These are phyloP conservation scores for Sarocladium strictum DNA, from an alignment of 2,329 filamentous ascomycete genomes.

Conservation along the genomic window DNA sequence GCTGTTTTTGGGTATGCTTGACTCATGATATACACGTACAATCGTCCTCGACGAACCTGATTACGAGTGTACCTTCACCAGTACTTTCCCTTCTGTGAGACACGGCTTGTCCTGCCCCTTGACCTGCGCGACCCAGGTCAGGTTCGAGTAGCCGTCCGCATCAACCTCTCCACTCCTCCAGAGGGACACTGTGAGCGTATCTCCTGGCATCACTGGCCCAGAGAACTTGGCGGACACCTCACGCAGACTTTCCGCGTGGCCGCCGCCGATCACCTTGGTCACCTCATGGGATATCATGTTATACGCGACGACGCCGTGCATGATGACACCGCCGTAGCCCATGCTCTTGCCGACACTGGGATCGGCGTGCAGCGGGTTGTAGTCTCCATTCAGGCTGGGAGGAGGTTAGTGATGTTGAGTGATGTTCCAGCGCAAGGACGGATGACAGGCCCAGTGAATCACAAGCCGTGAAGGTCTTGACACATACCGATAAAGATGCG, in stretches of 20 bases:
- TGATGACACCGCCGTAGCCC: constrained; percentile 76
- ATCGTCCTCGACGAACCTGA: too few species aligned
- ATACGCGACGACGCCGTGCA: constrained; percentile 76
- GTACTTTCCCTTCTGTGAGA: constrained; percentile 10
- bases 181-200: constrained; percentile 8
- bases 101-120: neutral
- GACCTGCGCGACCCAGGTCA: constrained; percentile 9
- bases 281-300: constrained; percentile 66
- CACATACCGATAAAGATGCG: constrained; percentile 11
- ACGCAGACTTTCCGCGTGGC: constrained; percentile 6
- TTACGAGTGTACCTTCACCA: too few species aligned
- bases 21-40: too few species aligned
- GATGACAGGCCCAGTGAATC: neutral
- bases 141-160: neutral
- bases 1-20: too few species aligned
- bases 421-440: too few species aligned
- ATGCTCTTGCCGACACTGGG: constrained; percentile 72
- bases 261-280: constrained; percentile 13
- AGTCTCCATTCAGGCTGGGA: constrained; percentile 67
- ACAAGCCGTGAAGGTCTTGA: neutral
- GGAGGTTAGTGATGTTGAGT: neutral
- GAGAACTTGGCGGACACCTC: constrained; percentile 13
- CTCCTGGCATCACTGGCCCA: constrained; percentile 12
- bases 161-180: constrained; percentile 7
- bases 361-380: constrained; percentile 76